Conservation (phyloP, 176 grass and related monocot species). For the sorghum (Sorghum bicolor) region DNA sequence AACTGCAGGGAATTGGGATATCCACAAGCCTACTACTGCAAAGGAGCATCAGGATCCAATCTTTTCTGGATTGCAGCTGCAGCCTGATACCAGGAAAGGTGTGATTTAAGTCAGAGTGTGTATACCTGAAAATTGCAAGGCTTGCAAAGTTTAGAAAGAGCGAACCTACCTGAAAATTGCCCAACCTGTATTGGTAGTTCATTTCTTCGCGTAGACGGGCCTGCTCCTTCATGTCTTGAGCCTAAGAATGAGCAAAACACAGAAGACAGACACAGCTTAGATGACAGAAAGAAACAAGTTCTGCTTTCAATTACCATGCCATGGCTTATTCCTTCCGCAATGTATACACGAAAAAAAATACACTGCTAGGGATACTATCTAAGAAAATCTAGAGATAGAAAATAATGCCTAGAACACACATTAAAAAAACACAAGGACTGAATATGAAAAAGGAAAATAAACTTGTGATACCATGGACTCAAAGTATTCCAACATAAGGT, state of each 20-base stretch:
- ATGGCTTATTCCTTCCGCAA: not conserved
- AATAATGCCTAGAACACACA: not conserved
- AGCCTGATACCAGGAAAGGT: conserved; percentile 47
- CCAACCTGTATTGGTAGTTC: conserved; percentile 90
- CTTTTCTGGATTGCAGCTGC: conserved; percentile 94
- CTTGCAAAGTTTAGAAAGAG: not conserved
- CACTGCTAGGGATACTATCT: not conserved
- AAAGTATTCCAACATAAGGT: not conserved
- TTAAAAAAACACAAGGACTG: not conserved
- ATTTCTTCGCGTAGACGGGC: conserved; percentile 93
- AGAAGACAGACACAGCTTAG: not conserved
- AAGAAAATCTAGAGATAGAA: not conserved
- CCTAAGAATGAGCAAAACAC: conserved; percentile 44
- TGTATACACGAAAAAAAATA: not conserved
- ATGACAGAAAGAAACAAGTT: not conserved
- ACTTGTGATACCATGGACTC: not conserved
- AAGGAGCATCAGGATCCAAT: conserved; percentile 92
- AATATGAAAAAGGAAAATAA: not conserved
- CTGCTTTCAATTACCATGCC: not conserved
- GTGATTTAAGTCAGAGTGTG: not conserved
- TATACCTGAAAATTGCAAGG: not conserved
- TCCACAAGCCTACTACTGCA: conserved; percentile 28
- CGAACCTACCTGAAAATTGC: conserved; percentile 71
- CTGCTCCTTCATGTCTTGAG: conserved; percentile 99
- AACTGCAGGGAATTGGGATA: not conserved